phyloP scores from a whole-genome alignment of 2,329 filamentous ascomycete genomes.

The Nothophoma quercina region DNA sequence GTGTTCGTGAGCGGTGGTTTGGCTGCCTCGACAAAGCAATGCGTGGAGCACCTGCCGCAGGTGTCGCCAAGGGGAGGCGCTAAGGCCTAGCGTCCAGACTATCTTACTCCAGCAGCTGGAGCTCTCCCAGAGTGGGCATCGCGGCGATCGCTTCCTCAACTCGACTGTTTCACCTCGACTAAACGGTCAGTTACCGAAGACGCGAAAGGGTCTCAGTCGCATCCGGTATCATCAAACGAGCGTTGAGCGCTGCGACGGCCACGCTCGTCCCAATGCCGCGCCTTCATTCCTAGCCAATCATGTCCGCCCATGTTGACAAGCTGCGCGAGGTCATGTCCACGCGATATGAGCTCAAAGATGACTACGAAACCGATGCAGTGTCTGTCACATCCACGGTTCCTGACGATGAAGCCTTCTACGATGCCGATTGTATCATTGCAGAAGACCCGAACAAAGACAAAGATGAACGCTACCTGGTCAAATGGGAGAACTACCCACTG shows the following conservation, averaged over 20 bases:
- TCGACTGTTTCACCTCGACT: constrained; percentile 12
- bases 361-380: constrained; percentile 56
- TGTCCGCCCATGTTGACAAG: constrained; percentile 2
- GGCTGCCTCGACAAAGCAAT: constrained; percentile 35
- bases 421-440: constrained; percentile 34
- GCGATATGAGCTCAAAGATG: constrained; percentile 16
- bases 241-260: background rate
- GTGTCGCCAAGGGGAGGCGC: constrained; percentile 14
- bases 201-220: constrained; percentile 9
- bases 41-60: constrained; percentile 20
- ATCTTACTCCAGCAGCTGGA: constrained; percentile 10
- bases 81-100: constrained; percentile 5
- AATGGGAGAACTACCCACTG: constrained; percentile 68
- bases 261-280: background rate
- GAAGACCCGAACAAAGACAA: constrained; percentile 57
- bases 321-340: constrained; percentile 4
- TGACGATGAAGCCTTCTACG: constrained; percentile 20
- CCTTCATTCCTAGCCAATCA: constrained; percentile 21
- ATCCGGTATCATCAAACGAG: constrained; percentile 2
- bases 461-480: constrained; percentile 63
- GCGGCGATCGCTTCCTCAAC: constrained; percentile 11
- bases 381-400: constrained; percentile 64
- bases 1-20: constrained; percentile 22
- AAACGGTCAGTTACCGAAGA: background rate
- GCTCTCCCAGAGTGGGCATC: constrained; percentile 12